Evolutionary conservation across 768 basidiomycete genomes (phyloP).

Genomic region (Kwoniella sp.): DNA sequence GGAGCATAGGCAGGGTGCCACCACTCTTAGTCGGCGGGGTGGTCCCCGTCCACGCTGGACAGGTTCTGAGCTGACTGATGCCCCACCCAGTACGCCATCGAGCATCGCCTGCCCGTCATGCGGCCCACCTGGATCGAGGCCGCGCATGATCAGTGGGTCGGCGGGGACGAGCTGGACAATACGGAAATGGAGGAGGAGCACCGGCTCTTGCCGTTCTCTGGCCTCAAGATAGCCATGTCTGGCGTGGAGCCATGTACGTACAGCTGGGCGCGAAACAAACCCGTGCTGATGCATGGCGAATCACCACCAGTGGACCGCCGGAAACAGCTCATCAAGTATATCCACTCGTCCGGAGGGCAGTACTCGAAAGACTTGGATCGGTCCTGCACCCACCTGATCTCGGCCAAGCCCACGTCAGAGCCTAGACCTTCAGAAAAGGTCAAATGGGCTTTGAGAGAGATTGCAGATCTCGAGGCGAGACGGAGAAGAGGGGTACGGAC

Average conservation of each 20-base stretch:
- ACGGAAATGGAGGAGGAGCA: conserved; percentile 58
- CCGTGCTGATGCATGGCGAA: not conserved
- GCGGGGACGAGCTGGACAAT: conserved; percentile 72
- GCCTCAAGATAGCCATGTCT: conserved; percentile 66
- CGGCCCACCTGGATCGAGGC: conserved; percentile 71
- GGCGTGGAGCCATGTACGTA: conserved; percentile 61
- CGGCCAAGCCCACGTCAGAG: conserved; percentile 57
- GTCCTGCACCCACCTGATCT: conserved; percentile 77
- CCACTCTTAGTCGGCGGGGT: too few relatives aligned
- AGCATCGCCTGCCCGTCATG: conserved; percentile 74
- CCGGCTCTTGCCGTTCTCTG: conserved; percentile 69
- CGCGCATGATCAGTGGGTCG: conserved; percentile 67
- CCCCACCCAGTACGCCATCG: conserved; percentile 66
- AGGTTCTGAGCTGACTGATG: conserved; percentile 2
- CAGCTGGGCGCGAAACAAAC: not conserved
- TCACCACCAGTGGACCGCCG: conserved; percentile 54
- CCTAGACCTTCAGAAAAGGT: conserved; percentile 61
- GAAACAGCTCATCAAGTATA: conserved; percentile 61
- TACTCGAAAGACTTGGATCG: conserved; percentile 74
- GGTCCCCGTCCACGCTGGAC: too few relatives aligned
- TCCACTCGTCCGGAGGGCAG: conserved; percentile 61
- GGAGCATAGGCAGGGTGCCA: too few relatives aligned
- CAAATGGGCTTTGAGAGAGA: conserved; percentile 48
- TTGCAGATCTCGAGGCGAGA: conserved; percentile 18
- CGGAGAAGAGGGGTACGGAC: conserved; percentile 51